Evolutionary conservation across 257 asterid species (phyloP).

Genomic region (Przewalskia tangutica): DNA sequence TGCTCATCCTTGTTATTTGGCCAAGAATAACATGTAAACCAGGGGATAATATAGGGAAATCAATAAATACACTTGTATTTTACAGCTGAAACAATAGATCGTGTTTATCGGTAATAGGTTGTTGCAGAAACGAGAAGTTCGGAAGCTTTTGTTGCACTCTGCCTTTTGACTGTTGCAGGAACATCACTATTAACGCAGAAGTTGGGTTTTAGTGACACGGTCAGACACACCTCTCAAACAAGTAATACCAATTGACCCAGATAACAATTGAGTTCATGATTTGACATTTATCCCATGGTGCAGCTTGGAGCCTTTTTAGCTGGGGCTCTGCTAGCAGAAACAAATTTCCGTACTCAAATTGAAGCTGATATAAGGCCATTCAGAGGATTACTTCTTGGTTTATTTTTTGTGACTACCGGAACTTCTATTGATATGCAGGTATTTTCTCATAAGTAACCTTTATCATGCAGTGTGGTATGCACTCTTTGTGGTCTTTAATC

Average conservation of each 20-base stretch:
- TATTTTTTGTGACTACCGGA: constrained; percentile 97
- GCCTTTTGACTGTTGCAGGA: constrained; percentile 96
- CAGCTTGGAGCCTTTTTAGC: constrained; percentile 98
- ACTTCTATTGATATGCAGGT: constrained; percentile 96
- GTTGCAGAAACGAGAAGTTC: constrained; percentile 97
- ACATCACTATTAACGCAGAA: constrained; percentile 90
- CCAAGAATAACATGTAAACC: constrained; percentile 1
- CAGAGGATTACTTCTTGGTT: constrained; percentile 92
- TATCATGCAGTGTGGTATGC: background rate
- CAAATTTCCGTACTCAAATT: constrained; percentile 94
- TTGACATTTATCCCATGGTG: constrained; percentile 14
- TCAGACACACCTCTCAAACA: constrained; percentile 27
- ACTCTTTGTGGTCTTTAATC: background rate
- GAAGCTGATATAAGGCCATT: constrained; percentile 99
- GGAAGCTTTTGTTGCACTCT: constrained; percentile 97
- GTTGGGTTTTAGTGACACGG: constrained; percentile 99
- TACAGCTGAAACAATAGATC: constrained; percentile 8
- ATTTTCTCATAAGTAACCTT: constrained; percentile 6
- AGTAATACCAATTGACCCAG: background rate
- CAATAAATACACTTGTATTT: constrained; percentile 5
- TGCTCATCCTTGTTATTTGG: constrained; percentile 20
- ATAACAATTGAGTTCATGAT: constrained; percentile 3
- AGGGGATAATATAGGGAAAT: background rate
- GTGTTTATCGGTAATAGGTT: constrained; percentile 47
- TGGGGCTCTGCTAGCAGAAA: constrained; percentile 93